A percentile compares a stretch with the other conserved stretches of the same genome.
These are phyloP conservation scores for Lanmaoa pseudosensibilis DNA, from an alignment of 768 basidiomycete genomes.

Conservation along the genomic window DNA sequence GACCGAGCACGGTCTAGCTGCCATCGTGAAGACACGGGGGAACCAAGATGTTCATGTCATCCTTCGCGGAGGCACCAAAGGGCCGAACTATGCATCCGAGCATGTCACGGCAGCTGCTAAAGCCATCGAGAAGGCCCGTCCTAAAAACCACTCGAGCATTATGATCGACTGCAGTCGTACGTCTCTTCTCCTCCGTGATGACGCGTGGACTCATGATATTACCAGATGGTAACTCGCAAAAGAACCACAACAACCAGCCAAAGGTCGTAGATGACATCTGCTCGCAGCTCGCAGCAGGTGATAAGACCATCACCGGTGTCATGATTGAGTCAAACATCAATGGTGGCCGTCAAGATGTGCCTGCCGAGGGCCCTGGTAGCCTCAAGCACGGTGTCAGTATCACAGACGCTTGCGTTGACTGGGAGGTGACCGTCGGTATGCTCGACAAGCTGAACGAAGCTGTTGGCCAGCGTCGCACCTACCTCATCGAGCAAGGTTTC, in stretches of 20 bases:
- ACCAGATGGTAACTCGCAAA: conserved; percentile 91
- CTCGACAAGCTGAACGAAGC: conserved; percentile 65
- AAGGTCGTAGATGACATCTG: conserved; percentile 72
- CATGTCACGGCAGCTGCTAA: conserved; percentile 64
- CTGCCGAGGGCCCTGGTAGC: conserved; percentile 59
- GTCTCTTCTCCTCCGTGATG: conserved; percentile 27
- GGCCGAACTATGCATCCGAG: conserved; percentile 84
- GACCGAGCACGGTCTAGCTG: conserved; percentile 83
- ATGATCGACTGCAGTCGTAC: conserved; percentile 87
- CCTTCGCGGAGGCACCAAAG: conserved; percentile 87
- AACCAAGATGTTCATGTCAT: conserved; percentile 93
- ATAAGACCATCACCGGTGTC: conserved; percentile 80
- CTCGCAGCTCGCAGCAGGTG: conserved; percentile 70
- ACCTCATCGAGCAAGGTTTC: conserved; percentile 26
- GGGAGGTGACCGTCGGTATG: conserved; percentile 76
- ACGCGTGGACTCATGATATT: background rate
- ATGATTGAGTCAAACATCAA: conserved; percentile 98
- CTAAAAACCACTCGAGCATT: conserved; percentile 56
- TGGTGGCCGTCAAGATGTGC: conserved; percentile 88
- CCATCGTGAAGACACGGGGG: conserved; percentile 90
- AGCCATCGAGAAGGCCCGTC: conserved; percentile 63
- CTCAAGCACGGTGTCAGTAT: conserved; percentile 85
- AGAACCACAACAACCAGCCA: conserved; percentile 92
- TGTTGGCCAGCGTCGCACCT: conserved; percentile 29
- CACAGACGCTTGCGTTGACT: conserved; percentile 91